A percentile compares a stretch with the other conserved stretches of the same genome.
These are phyloP conservation scores for Silene latifolia DNA, from an alignment of 148 eudicot species.

Conservation along the genomic window DNA sequence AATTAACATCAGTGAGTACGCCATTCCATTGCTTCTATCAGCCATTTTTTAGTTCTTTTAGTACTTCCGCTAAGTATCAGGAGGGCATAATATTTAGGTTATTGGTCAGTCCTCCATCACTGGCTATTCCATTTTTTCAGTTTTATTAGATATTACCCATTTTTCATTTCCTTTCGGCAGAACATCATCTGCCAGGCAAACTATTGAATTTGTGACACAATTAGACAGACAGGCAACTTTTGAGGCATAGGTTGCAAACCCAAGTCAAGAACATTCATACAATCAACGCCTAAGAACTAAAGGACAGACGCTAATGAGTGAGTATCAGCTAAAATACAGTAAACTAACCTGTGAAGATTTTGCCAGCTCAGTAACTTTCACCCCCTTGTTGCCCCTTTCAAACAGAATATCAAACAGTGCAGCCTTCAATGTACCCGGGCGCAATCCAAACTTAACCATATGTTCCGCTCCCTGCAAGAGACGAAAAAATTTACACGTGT, in stretches of 20 bases:
- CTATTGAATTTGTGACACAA: neutral
- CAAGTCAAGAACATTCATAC: neutral
- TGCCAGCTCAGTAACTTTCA: conserved; percentile 60
- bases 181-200: neutral
- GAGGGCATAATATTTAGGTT: neutral
- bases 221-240: neutral
- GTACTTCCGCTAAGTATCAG: neutral
- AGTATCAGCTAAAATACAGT: neutral
- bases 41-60: neutral
- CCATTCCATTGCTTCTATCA: neutral
- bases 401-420: conserved; percentile 64
- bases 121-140: neutral
- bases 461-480: conserved; percentile 51
- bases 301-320: neutral
- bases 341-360: conserved; percentile 51
- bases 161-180: neutral
- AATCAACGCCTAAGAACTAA: neutral
- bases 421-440: conserved; percentile 80
- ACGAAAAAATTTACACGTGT: conserved; percentile 15
- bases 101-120: neutral
- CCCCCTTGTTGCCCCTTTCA: conserved; percentile 65
- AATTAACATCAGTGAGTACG: neutral
- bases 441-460: conserved; percentile 65
- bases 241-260: neutral
- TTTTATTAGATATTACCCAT: neutral